These are phyloP conservation scores for Primulina huaijiensis DNA, from an alignment of 257 asterid species.

Conservation along the genomic window DNA sequence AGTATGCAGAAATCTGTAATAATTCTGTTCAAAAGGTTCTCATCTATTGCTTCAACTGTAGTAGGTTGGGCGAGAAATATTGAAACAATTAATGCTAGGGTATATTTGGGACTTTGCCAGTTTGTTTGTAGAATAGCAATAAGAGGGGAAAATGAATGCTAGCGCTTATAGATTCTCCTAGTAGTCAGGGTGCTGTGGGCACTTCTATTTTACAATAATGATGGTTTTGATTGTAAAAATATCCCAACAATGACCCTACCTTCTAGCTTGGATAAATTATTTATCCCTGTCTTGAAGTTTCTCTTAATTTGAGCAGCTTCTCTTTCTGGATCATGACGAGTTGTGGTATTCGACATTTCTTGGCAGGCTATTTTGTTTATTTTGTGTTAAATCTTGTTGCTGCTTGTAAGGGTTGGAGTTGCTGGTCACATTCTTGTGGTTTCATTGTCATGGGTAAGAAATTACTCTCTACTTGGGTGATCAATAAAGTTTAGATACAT, in stretches of 20 bases:
- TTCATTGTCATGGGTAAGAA: slow-evolving; percentile 81
- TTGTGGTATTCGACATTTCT: slow-evolving; percentile 29
- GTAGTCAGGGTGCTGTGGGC: not conserved
- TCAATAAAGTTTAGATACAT: slow-evolving; percentile 11
- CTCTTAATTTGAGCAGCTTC: slow-evolving; percentile 19
- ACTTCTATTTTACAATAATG: slow-evolving; percentile 6
- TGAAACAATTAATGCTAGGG: not conserved
- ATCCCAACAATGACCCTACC: slow-evolving; percentile 7
- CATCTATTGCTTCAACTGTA: not conserved
- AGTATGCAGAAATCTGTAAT: too few species aligned
- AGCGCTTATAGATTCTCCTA: not conserved
- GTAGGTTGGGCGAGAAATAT: not conserved
- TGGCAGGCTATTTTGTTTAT: slow-evolving; percentile 82
- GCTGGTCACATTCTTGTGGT: slow-evolving; percentile 89
- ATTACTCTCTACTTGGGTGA: slow-evolving; percentile 16
- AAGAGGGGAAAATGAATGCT: not conserved
- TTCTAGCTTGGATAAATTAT: not conserved
- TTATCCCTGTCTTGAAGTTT: slow-evolving; percentile 18
- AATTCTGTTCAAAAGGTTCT: not conserved
- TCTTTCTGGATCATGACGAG: slow-evolving; percentile 16
- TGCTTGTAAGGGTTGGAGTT: slow-evolving; percentile 85
- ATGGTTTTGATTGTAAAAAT: slow-evolving; percentile 6
- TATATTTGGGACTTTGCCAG: not conserved
- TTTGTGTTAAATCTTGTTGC: slow-evolving; percentile 72
- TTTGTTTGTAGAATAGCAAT: not conserved